A percentile compares a stretch with the other conserved stretches of the same genome.
Evolutionary conservation across 2,329 filamentous ascomycete species (phyloP).

Genomic region (Paecilomyces sp.): DNA sequence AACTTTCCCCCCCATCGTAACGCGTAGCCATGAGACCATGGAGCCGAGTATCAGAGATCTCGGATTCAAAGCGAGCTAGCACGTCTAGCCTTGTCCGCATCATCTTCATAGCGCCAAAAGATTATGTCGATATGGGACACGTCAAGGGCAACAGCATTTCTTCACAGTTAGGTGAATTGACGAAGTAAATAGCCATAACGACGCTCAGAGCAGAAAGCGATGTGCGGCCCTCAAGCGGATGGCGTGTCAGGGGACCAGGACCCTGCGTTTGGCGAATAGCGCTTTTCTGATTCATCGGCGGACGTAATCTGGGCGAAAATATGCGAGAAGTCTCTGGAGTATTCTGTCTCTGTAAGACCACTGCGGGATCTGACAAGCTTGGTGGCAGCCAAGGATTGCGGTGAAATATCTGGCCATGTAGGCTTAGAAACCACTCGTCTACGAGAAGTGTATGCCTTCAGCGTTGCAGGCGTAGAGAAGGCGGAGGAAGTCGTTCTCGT

Average conservation of each 20-base stretch:
- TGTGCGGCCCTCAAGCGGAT: not conserved
- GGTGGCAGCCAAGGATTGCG: not conserved
- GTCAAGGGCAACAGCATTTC: not conserved
- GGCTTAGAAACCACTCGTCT: not conserved
- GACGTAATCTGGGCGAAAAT: not conserved
- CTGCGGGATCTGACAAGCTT: not conserved
- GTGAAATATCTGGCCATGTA: not conserved
- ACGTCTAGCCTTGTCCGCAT: not conserved
- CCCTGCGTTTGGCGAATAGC: not conserved
- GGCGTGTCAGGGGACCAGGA: not conserved
- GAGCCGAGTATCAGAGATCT: not conserved
- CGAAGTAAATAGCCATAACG: not conserved
- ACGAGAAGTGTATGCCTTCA: not conserved
- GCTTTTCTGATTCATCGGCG: not conserved
- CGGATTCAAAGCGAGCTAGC: not conserved
- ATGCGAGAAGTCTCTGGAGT: not conserved
- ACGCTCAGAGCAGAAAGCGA: not conserved
- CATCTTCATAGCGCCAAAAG: not conserved
- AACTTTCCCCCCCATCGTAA: not conserved
- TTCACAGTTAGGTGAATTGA: not conserved
- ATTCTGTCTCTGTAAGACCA: not conserved
- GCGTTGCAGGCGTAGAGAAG: constrained; percentile 54
- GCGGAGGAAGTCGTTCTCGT: constrained; percentile 79
- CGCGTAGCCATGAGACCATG: not conserved
- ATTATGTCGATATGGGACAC: not conserved